Base-by-base conservation (phyloP, 257 asterid genomes). In the Penstemon newberryi region DNA sequence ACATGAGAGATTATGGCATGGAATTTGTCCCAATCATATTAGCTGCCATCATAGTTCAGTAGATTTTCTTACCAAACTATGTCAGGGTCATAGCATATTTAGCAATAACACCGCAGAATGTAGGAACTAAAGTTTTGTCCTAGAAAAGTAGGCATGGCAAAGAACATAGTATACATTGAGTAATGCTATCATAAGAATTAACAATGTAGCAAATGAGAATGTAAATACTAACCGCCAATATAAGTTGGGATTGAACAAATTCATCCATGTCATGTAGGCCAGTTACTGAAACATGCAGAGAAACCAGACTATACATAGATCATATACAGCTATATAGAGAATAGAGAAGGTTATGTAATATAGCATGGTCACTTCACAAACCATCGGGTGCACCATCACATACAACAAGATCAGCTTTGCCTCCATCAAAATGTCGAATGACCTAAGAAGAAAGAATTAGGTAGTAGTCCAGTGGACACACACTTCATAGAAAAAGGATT, bases 321-420 rank as follows among this genome's bases (percentile, higher is more conserved):
- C 37, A 73, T 36, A 62, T 42, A 40, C 46, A 50, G 63, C 38
- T 13, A 73, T 33, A 64, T 38, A 46, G 54, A 19, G 44, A 62
- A 15, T 47, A 71, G 54, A 59, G 43, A 33, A 56, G 54, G 56
- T 46, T 37, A 61, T 57, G 41, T 53, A 62, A 72, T 47, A 60
- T 51, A 60, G 60, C 53, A 54, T n/a, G 56, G 12, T 63, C 44
- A 59, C 61, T 53, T 58, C 56, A 78, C 95, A 75, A 70, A 94
- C 99, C 97, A 81, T 94, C 99, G 60, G 99, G 99, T 64, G 99
- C 99, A 63, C 99, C 97, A 80, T 94, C 99, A 72, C 99, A 94
- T 58, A 94, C 99, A 76, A 94, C 97, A 68, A 94, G 90, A 82
- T 94, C 97, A 65, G 99, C 97, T 77, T 94, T 91, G 88, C 99